Conservation (phyloP, 495 filamentous ascomycete genomes). For the Penicillium manginii region DNA sequence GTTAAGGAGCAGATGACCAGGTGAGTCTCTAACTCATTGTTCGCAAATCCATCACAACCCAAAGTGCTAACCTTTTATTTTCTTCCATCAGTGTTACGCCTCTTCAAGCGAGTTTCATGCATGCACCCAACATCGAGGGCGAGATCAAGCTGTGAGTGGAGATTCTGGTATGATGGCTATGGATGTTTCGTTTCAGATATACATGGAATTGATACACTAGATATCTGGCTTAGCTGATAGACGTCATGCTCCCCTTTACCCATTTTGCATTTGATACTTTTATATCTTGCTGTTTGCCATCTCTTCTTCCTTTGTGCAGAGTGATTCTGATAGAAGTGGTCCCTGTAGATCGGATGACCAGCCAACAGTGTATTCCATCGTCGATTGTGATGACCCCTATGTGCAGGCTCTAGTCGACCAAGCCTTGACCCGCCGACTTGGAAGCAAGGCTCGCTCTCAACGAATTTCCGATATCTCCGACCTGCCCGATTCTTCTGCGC, state of each 20-base stretch:
- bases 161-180: slow-evolving; percentile 33
- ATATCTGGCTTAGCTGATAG: slow-evolving; percentile 39
- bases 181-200: slow-evolving; percentile 28
- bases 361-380: slow-evolving; percentile 65
- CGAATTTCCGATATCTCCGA: slow-evolving; percentile 50
- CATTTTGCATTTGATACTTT: slow-evolving; percentile 17
- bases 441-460: slow-evolving; percentile 38
- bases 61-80: background rate
- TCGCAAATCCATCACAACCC: background rate
- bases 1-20: slow-evolving; percentile 88
- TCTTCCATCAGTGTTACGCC: slow-evolving; percentile 74
- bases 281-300: slow-evolving; percentile 13
- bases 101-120: slow-evolving; percentile 90
- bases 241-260: slow-evolving; percentile 26
- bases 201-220: slow-evolving; percentile 30
- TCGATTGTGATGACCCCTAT: slow-evolving; percentile 85
- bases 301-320: slow-evolving; percentile 12
- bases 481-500: slow-evolving; percentile 45
- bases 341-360: slow-evolving; percentile 46
- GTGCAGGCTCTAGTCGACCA: slow-evolving; percentile 79
- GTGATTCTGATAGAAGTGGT: slow-evolving; percentile 45
- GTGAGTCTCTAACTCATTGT: slow-evolving; percentile 49
- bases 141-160: slow-evolving; percentile 91
- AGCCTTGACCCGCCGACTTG: slow-evolving; percentile 68
- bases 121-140: slow-evolving; percentile 64